Evolutionary conservation across 768 basidiomycete genomes (phyloP).

Genomic region (Tricholoma sp.): DNA sequence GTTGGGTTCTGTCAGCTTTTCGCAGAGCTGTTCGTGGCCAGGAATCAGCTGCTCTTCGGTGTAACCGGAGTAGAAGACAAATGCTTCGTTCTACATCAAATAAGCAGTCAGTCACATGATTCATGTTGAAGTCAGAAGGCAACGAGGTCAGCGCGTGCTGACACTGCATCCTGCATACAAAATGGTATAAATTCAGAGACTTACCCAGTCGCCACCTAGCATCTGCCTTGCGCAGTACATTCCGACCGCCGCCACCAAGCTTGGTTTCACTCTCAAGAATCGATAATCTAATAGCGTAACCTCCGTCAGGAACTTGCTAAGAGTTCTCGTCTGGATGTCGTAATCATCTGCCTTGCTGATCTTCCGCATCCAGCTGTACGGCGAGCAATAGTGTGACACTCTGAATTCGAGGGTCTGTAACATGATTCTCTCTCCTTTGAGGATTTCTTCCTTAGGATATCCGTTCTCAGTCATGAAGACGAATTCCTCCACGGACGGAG

Average conservation of each 20-base stretch:
- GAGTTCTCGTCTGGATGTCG: conserved; percentile 93
- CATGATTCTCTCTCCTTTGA: conserved; percentile 97
- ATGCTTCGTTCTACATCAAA: conserved; percentile 69
- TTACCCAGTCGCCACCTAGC: conserved; percentile 94
- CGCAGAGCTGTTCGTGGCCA: conserved; percentile 77
- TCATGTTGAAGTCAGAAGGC: neutral
- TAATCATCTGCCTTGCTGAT: conserved; percentile 99
- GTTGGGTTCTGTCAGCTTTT: conserved; percentile 73
- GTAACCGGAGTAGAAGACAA: conserved; percentile 89
- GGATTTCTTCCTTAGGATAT: conserved; percentile 91
- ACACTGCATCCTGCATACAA: conserved; percentile 7
- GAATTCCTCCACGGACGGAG: conserved; percentile 96
- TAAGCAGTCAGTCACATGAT: conserved; percentile 34
- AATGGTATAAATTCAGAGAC: conserved; percentile 27
- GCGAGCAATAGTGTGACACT: conserved; percentile 96
- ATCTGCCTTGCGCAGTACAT: conserved; percentile 96
- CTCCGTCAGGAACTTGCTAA: conserved; percentile 97
- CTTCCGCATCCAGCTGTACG: conserved; percentile 97
- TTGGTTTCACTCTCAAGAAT: conserved; percentile 91
- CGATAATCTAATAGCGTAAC: conserved; percentile 90
- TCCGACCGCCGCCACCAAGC: conserved; percentile 88
- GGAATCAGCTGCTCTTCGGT: conserved; percentile 83
- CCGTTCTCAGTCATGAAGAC: conserved; percentile 97
- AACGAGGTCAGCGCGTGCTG: conserved; percentile 17
- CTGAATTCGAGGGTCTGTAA: conserved; percentile 93